Evolutionary conservation across 2,329 filamentous ascomycete genomes (phyloP).

Genomic region (Verticillium longisporum): DNA sequence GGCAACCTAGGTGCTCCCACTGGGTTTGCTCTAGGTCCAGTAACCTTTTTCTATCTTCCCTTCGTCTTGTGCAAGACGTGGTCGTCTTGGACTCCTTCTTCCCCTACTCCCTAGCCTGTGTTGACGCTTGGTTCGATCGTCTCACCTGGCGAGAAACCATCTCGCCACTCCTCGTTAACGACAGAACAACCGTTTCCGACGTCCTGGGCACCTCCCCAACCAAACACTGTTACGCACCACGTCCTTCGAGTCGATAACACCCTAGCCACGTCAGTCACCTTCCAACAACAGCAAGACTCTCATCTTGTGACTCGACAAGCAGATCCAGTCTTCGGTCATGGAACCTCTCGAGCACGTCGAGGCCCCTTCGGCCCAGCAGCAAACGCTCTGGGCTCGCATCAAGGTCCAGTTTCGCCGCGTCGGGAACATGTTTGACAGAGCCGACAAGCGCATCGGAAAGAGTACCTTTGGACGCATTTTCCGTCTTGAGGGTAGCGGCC

Average conservation of each 20-base stretch:
- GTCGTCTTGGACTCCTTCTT: neutral
- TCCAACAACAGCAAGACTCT: too few species aligned
- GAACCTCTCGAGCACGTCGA: slow-evolving; percentile 8
- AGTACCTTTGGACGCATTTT: slow-evolving; percentile 55
- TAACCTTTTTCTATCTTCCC: neutral
- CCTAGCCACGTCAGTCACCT: neutral
- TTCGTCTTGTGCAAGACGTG: neutral
- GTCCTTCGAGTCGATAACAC: neutral
- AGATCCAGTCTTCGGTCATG: slow-evolving; percentile 1
- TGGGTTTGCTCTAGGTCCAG: neutral
- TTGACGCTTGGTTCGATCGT: neutral
- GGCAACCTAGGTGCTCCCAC: neutral
- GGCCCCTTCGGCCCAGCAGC: neutral
- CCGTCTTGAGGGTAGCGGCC: slow-evolving; percentile 59
- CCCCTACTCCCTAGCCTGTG: neutral
- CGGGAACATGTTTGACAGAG: slow-evolving; percentile 26
- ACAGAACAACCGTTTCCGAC: neutral
- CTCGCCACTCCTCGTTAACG: neutral
- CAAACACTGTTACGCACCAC: neutral
- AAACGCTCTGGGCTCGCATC: slow-evolving; percentile 8
- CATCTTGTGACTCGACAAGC: neutral
- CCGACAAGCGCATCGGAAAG: slow-evolving; percentile 28
- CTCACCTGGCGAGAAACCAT: neutral
- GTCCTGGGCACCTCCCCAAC: neutral
- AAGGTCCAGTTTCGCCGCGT: slow-evolving; percentile 21